These are phyloP conservation scores for Phytophthora europaea DNA, from an alignment of 352 stramenopile genomes.

Conservation along the genomic window DNA sequence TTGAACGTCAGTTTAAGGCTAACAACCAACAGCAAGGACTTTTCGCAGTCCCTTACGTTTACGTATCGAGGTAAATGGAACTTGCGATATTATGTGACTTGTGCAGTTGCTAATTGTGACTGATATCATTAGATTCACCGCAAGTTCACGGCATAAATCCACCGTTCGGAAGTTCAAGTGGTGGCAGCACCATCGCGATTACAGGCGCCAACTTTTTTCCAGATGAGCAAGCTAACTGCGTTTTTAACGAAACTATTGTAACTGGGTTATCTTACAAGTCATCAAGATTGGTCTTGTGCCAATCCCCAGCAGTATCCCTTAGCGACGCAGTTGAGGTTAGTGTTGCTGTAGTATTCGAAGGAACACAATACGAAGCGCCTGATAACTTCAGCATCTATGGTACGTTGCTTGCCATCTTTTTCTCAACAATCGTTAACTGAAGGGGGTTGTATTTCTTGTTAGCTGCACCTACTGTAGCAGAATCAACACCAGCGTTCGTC, in stretches of 20 bases:
- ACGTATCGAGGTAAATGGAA: constrained; percentile 55
- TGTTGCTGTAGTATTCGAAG: constrained; percentile 44
- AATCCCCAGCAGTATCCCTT: constrained; percentile 34
- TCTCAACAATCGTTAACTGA: neutral
- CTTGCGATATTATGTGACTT: neutral
- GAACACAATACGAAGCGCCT: constrained; percentile 26
- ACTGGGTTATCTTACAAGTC: constrained; percentile 39
- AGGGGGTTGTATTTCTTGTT: neutral
- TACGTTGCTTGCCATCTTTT: constrained; percentile 12
- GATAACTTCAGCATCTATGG: constrained; percentile 37
- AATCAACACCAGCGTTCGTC: constrained; percentile 38
- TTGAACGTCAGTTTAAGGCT: constrained; percentile 46
- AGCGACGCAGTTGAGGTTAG: constrained; percentile 17
- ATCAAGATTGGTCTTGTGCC: constrained; percentile 35
- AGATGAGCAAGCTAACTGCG: constrained; percentile 35
- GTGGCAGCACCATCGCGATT: constrained; percentile 39
- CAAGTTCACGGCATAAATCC: constrained; percentile 39
- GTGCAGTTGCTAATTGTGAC: neutral
- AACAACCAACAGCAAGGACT: constrained; percentile 70
- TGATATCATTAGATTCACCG: constrained; percentile 45
- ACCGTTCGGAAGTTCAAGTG: constrained; percentile 31
- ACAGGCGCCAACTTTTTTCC: constrained; percentile 47
- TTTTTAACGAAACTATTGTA: constrained; percentile 52
- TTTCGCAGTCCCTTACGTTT: constrained; percentile 48
- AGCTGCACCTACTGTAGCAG: constrained; percentile 41